These are phyloP conservation scores for Fusarium penzigii DNA, from an alignment of 2,329 filamentous ascomycete genomes.

Conservation along the genomic window DNA sequence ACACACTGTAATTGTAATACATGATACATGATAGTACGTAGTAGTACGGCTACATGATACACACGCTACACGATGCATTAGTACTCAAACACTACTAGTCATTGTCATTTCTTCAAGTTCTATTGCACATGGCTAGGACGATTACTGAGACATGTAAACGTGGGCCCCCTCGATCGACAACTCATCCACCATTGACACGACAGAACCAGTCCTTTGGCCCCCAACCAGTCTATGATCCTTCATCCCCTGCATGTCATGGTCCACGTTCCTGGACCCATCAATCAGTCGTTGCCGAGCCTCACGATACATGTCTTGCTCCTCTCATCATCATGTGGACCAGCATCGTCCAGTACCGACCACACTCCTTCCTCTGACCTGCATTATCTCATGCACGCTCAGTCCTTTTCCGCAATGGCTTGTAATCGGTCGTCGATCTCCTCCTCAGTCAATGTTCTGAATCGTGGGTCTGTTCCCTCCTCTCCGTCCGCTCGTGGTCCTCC, in stretches of 20 bases:
- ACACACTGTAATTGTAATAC: no score
- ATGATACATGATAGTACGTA: conserved; percentile 6
- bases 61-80: background rate
- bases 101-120: conserved; percentile 21
- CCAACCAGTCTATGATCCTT: conserved; percentile 13
- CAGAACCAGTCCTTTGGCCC: background rate
- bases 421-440: conserved; percentile 98
- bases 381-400: conserved; percentile 56
- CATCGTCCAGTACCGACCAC: conserved; percentile 8
- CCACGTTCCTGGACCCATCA: conserved; percentile 23
- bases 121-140: conserved; percentile 30
- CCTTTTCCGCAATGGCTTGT: conserved; percentile 98
- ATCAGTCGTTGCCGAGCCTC: conserved; percentile 12
- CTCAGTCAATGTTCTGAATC: conserved; percentile 88
- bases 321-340: conserved; percentile 12
- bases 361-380: conserved; percentile 17
- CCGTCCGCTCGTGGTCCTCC: conserved; percentile 83
- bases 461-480: conserved; percentile 74
- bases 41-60: background rate
- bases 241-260: conserved; percentile 20
- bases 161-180: conserved; percentile 17
- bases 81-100: conserved; percentile 13
- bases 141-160: conserved; percentile 25
- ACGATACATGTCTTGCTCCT: conserved; percentile 21
- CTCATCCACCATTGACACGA: conserved; percentile 8